phyloP scores from a whole-genome alignment of 768 basidiomycete genomes.

The Dentipellis fragilis region DNA sequence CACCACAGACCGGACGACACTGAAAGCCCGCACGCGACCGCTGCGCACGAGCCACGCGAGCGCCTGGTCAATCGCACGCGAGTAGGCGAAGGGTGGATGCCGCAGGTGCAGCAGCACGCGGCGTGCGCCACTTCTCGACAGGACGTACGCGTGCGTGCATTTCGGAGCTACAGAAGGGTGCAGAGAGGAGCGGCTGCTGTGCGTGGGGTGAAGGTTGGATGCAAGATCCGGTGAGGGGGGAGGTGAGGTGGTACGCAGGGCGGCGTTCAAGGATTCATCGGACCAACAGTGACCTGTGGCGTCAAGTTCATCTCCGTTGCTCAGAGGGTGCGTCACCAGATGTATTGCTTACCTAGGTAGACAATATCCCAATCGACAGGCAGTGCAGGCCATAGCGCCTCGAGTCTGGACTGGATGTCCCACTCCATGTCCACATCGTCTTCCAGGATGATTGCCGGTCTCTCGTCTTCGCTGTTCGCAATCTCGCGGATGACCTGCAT shows the following conservation, averaged over 20 bases:
- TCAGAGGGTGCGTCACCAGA: neutral
- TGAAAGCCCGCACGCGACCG: slow-evolving; percentile 46
- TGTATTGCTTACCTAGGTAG: slow-evolving; percentile 43
- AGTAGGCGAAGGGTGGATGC: slow-evolving; percentile 63
- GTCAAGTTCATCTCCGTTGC: neutral
- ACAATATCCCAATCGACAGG: slow-evolving; percentile 66
- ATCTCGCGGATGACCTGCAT: slow-evolving; percentile 39
- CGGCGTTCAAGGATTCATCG: slow-evolving; percentile 42
- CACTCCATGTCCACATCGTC: slow-evolving; percentile 75
- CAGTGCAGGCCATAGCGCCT: slow-evolving; percentile 37
- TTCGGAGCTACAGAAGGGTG: slow-evolving; percentile 53
- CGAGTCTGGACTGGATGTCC: slow-evolving; percentile 37
- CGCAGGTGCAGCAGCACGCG: slow-evolving; percentile 50
- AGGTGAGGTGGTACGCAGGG: slow-evolving; percentile 18
- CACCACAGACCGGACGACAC: slow-evolving; percentile 57
- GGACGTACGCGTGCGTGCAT: slow-evolving; percentile 66
- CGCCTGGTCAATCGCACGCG: slow-evolving; percentile 69
- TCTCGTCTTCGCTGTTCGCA: slow-evolving; percentile 16
- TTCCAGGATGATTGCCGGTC: slow-evolving; percentile 51
- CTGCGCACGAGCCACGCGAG: slow-evolving; percentile 55
- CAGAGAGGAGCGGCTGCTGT: slow-evolving; percentile 20
- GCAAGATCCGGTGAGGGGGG: slow-evolving; percentile 2
- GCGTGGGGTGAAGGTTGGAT: neutral
- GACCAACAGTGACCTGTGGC: slow-evolving; percentile 71
- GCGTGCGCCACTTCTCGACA: slow-evolving; percentile 50